Evolutionary conservation across 2,329 filamentous ascomycete species (phyloP).

Genomic region (Colletotrichum trifolii): DNA sequence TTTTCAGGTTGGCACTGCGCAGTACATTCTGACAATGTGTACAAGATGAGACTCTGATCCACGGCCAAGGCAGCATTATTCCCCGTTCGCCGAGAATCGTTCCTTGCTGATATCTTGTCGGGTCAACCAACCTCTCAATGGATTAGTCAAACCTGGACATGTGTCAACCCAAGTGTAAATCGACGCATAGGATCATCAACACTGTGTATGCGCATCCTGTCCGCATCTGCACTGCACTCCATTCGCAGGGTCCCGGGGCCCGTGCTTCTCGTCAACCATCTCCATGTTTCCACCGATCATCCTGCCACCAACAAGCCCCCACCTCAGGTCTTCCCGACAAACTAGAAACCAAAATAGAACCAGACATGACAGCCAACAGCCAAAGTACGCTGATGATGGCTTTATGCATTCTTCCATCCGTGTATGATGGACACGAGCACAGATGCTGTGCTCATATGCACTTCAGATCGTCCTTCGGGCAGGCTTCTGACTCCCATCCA

Average conservation of each 20-base stretch:
- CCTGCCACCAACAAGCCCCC: conserved; percentile 12
- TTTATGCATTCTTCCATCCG: conserved; percentile 2
- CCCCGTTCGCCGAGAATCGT: too few species aligned
- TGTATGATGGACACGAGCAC: background rate
- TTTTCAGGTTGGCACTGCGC: too few species aligned
- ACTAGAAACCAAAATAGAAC: conserved; percentile 24
- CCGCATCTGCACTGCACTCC: background rate
- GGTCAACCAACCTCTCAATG: too few species aligned
- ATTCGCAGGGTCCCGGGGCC: conserved; percentile 9
- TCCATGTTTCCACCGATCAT: conserved; percentile 27
- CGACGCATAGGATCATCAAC: too few species aligned
- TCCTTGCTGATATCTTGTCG: too few species aligned
- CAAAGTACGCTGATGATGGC: conserved; percentile 5
- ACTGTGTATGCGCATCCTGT: too few species aligned
- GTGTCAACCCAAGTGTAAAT: too few species aligned
- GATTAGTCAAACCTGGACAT: too few species aligned
- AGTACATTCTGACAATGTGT: too few species aligned
- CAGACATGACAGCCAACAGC: background rate
- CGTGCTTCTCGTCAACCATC: conserved; percentile 26
- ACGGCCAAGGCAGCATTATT: too few species aligned
- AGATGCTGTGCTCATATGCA: too few species aligned
- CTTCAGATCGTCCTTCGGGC: background rate
- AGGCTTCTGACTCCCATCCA: background rate
- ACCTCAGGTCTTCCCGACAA: conserved; percentile 12
- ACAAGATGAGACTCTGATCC: too few species aligned